A percentile compares a stretch with the other conserved stretches of the same genome.
Conservation (phyloP, 1,284 basidiomycete species). For the Moesziomyces parantarcticus region DNA sequence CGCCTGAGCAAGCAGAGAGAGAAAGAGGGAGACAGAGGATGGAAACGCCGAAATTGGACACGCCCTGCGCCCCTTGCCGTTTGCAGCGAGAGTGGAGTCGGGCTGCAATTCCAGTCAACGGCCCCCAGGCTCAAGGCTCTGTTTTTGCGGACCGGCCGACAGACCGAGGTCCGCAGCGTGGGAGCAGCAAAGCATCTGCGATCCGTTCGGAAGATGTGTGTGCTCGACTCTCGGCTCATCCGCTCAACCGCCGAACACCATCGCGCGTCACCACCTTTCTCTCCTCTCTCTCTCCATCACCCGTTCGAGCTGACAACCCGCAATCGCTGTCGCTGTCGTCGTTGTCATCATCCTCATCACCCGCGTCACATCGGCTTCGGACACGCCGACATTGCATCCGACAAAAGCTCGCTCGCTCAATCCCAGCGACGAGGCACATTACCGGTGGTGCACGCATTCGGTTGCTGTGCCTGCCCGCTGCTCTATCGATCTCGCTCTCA, state of each 20-base stretch:
- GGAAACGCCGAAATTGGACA: too few relatives aligned
- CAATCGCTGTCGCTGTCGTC: neutral
- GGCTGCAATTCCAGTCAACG: too few relatives aligned
- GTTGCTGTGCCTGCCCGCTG: conserved; percentile 26
- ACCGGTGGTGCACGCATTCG: conserved; percentile 21
- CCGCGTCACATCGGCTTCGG: neutral
- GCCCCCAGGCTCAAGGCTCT: too few relatives aligned
- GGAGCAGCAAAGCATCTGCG: conserved; percentile 1
- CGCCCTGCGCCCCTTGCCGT: too few relatives aligned
- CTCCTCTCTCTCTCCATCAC: neutral
- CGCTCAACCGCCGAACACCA: neutral
- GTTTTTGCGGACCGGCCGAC: too few relatives aligned
- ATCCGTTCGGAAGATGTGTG: conserved; percentile 6
- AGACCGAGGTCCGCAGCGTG: too few relatives aligned
- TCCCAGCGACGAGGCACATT: too few relatives aligned
- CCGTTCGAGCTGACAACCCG: neutral
- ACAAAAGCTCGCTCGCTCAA: neutral
- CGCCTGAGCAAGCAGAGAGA: neutral
- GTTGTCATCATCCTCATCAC: neutral
- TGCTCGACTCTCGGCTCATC: conserved; percentile 4
- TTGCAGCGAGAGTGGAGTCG: too few relatives aligned
- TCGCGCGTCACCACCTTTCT: neutral
- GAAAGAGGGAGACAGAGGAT: too few relatives aligned
- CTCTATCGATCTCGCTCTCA: conserved; percentile 1
- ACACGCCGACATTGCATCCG: neutral